Percentiles rank a stretch among this genome's conserved stretches.
phyloP scores from a whole-genome alignment of 192 early-diverging fungal species.

The Dissophora globulifera region DNA sequence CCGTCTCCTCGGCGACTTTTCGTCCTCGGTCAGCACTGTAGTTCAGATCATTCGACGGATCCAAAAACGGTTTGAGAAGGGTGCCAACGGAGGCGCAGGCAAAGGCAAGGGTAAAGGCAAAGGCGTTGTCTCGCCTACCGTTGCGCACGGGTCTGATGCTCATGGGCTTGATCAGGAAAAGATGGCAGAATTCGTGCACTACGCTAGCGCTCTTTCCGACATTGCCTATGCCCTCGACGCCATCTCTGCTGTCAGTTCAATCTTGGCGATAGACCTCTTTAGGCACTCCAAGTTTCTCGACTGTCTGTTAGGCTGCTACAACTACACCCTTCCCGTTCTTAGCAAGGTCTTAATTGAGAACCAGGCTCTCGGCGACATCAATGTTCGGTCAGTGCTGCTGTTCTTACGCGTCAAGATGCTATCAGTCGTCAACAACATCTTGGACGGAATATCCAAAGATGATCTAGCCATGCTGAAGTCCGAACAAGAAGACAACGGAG shows the following conservation, averaged over 20 bases:
- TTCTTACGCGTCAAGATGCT: conserved; percentile 63
- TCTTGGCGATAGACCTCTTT: conserved; percentile 36
- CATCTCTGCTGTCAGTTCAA: conserved; percentile 37
- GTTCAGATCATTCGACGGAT: conserved; percentile 60
- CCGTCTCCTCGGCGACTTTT: conserved; percentile 58
- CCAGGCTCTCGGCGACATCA: conserved; percentile 11
- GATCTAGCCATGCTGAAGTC: conserved; percentile 39
- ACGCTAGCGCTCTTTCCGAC: conserved; percentile 37
- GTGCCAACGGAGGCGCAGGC: conserved; percentile 36
- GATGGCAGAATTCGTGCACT: conserved; percentile 23
- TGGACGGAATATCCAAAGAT: conserved; percentile 61
- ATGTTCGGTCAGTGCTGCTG: conserved; percentile 16
- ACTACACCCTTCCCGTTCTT: conserved; percentile 38
- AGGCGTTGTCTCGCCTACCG: conserved; percentile 9
- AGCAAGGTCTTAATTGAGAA: conserved; percentile 12
- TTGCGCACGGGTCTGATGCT: conserved; percentile 9
- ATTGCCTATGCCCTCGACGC: conserved; percentile 50
- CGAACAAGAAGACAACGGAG: background rate
- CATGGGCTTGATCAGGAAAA: conserved; percentile 16
- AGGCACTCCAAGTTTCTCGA: conserved; percentile 34
- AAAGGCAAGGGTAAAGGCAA: conserved; percentile 59
- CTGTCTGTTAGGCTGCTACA: conserved; percentile 48
- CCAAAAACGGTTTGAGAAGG: conserved; percentile 52
- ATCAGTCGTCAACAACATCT: conserved; percentile 60
- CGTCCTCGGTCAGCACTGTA: conserved; percentile 54